Evolutionary conservation across 2,329 filamentous ascomycete genomes (phyloP).

Genomic region (Ophiostoma sp.): DNA sequence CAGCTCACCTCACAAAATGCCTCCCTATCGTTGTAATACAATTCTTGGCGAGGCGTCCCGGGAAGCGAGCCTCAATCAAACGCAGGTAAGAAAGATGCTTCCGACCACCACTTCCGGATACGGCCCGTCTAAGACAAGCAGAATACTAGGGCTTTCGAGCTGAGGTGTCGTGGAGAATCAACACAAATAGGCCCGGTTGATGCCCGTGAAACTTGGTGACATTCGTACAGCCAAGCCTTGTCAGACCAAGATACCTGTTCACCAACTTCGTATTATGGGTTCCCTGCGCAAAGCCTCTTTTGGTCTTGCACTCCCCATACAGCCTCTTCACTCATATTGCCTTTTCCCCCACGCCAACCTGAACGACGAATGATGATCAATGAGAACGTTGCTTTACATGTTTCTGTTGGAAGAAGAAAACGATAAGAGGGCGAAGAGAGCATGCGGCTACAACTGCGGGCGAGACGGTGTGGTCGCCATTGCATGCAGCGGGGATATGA

Average conservation of each 20-base stretch:
- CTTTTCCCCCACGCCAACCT: not conserved
- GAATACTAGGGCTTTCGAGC: not conserved
- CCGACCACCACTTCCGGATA: not conserved
- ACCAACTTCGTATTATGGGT: not conserved
- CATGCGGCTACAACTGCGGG: not conserved
- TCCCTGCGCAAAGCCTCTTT: not conserved
- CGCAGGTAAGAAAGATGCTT: not conserved
- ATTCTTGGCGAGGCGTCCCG: not conserved
- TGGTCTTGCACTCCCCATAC: not conserved
- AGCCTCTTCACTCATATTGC: not conserved
- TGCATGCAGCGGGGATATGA: not conserved
- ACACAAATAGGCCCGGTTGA: not conserved
- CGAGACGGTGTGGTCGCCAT: not conserved
- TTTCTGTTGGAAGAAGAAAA: not conserved
- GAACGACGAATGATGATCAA: not conserved
- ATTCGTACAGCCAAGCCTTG: not conserved
- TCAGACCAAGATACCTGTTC: not conserved
- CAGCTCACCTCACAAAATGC: not conserved
- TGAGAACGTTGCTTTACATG: not conserved
- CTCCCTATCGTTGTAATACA: not conserved
- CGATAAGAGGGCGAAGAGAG: not conserved
- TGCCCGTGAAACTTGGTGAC: not conserved
- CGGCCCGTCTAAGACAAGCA: slow-evolving; percentile 1
- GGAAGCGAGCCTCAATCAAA: not conserved
- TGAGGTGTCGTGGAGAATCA: not conserved